Percentiles rank a stretch among this genome's conserved stretches.
Evolutionary conservation across 225 moss, liverwort and hornwort genomes (phyloP).

Genomic region (Takakia lepidozioides): DNA sequence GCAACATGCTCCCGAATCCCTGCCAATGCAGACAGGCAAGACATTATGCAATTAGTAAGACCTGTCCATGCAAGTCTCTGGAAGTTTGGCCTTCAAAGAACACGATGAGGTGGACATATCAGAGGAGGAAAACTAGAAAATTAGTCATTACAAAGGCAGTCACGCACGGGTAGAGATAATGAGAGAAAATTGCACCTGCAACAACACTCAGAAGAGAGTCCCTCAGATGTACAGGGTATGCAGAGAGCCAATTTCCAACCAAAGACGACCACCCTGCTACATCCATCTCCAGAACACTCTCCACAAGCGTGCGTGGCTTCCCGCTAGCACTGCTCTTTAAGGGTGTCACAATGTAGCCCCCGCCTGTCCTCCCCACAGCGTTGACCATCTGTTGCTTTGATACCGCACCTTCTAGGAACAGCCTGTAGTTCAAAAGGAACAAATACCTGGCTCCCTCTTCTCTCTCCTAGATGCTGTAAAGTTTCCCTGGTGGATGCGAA

Average conservation of each 20-base stretch:
- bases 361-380: slow-evolving; percentile 45
- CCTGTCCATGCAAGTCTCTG: not conserved
- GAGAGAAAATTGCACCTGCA: slow-evolving; percentile 35
- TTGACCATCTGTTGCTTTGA: too few species aligned
- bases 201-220: slow-evolving; percentile 59
- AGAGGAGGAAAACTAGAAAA: too few species aligned
- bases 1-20: slow-evolving; percentile 65
- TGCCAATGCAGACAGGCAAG: slow-evolving; percentile 14
- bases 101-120: too few species aligned
- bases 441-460: too few species aligned
- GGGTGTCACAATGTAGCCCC: slow-evolving; percentile 65
- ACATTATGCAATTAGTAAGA: not conserved
- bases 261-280: slow-evolving; percentile 70
- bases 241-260: slow-evolving; percentile 50
- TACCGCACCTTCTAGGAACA: too few species aligned
- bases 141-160: too few species aligned
- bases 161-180: not conserved
- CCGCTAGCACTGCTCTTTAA: slow-evolving; percentile 41
- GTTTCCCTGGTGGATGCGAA: too few species aligned
- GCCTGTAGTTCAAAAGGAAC: too few species aligned
- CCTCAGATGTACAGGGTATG: slow-evolving; percentile 52
- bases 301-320: slow-evolving; percentile 53
- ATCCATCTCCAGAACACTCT: slow-evolving; percentile 63
- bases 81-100: too few species aligned
- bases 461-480: too few species aligned